Conservation (phyloP, 164 flowering plant genomes). For the Piper betle region DNA sequence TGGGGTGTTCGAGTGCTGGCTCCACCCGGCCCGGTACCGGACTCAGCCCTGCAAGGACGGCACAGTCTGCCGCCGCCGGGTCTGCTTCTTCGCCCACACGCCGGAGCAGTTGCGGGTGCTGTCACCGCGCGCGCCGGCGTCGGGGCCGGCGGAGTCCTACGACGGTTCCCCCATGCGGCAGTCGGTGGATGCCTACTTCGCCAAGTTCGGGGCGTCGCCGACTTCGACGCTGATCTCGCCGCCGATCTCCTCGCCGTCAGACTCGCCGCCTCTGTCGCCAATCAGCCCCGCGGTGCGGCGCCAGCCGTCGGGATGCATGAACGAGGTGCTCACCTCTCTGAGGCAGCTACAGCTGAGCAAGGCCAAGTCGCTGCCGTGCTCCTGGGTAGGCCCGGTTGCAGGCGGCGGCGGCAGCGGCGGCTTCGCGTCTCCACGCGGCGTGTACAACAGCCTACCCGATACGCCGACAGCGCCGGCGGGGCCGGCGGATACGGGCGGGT, state of each 20-base stretch:
- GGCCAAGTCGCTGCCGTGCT: conserved; percentile 35
- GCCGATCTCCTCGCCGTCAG: conserved; percentile 32
- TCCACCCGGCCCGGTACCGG: too few species aligned
- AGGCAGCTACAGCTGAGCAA: conserved; percentile 47
- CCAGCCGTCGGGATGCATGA: conserved; percentile 26
- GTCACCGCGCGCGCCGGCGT: conserved; percentile 23
- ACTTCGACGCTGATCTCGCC: conserved; percentile 25
- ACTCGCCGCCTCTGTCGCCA: conserved; percentile 44
- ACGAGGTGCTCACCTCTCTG: conserved; percentile 40
- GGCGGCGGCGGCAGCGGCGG: too few species aligned
- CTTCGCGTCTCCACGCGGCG: too few species aligned
- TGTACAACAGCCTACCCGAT: too few species aligned
- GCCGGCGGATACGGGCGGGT: too few species aligned
- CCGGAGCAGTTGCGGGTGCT: conserved; percentile 55
- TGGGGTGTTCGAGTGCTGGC: conserved; percentile 94
- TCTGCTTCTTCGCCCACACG: conserved; percentile 80
- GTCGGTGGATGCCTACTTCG: conserved; percentile 19
- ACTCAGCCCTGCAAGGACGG: conserved; percentile 92
- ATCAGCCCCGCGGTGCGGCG: conserved; percentile 24
- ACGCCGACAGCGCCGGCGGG: too few species aligned
- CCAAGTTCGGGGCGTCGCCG: conserved; percentile 15
- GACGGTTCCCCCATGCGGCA: conserved; percentile 41
- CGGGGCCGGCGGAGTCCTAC: conserved; percentile 11
- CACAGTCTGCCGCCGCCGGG: conserved; percentile 44
- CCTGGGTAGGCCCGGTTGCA: conserved; percentile 23